Percentiles rank a stretch among this genome's conserved stretches.
These are phyloP conservation scores for Aegilops longissima DNA, from an alignment of 176 grass and related monocot species.

Conservation along the genomic window DNA sequence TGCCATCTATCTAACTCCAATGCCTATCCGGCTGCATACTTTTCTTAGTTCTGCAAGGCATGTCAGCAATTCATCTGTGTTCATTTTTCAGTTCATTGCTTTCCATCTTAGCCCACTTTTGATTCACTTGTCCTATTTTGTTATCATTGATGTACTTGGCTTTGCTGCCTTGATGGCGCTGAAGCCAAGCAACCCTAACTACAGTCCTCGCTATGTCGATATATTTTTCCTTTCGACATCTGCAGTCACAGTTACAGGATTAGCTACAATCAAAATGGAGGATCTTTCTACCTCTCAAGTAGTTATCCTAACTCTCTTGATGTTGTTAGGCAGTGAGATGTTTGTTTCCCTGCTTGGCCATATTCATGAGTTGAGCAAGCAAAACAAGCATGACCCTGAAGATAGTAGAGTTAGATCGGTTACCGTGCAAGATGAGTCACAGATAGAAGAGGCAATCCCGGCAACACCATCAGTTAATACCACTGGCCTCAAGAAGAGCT, in stretches of 20 bases:
- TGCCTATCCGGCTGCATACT: conserved; percentile 5
- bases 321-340: conserved; percentile 77
- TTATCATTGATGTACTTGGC: conserved; percentile 55
- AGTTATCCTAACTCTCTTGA: conserved; percentile 51
- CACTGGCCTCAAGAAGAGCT: neutral
- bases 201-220: conserved; percentile 42
- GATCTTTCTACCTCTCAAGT: conserved; percentile 61
- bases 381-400: neutral
- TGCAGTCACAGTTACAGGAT: conserved; percentile 66
- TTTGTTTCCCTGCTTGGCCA: conserved; percentile 61
- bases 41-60: neutral
- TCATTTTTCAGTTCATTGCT: conserved; percentile 34
- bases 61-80: neutral
- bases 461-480: neutral
- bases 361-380: neutral
- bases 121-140: conserved; percentile 58
- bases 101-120: conserved; percentile 44
- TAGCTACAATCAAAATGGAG: conserved; percentile 72
- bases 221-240: conserved; percentile 67
- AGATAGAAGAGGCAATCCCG: conserved; percentile 25
- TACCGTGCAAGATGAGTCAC: conserved; percentile 10
- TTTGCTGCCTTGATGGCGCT: conserved; percentile 52
- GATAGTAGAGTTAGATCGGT: conserved; percentile 17
- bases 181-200: conserved; percentile 29
- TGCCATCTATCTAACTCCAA: neutral